Evolutionary conservation across 331 rosid species (phyloP).

Genomic region (Acacia pycnantha): DNA sequence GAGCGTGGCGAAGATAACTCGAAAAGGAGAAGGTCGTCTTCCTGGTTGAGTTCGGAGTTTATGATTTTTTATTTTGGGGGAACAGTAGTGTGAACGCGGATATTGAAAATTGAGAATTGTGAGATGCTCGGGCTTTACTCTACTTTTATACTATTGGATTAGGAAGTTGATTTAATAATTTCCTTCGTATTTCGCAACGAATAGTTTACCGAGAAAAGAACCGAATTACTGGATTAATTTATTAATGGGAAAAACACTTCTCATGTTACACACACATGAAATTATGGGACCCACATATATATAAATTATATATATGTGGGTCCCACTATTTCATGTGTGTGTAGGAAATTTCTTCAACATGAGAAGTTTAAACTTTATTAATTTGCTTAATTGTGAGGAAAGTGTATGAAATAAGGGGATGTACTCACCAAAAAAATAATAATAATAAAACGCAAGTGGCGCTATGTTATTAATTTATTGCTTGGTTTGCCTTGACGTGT

Average conservation of each 20-base stretch:
- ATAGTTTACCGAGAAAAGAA: not conserved
- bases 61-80: not conserved
- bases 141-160: not conserved
- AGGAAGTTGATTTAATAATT: not conserved
- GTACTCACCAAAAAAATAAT: not conserved
- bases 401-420: not conserved
- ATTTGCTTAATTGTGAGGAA: not conserved
- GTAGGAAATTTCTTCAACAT: too few species aligned
- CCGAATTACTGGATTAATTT: not conserved
- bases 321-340: too few species aligned
- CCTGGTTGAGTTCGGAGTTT: not conserved
- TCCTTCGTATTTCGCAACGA: not conserved
- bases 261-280: too few species aligned
- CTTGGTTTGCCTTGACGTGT: not conserved
- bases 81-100: slow-evolving; percentile 13
- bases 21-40: not conserved
- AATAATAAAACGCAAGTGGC: not conserved
- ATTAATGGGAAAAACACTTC: too few species aligned
- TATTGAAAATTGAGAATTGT: not conserved
- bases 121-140: not conserved
- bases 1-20: not conserved
- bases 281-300: too few species aligned
- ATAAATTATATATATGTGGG: too few species aligned
- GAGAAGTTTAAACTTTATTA: too few species aligned
- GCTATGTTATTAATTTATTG: not conserved